Evolutionary conservation across 2,329 filamentous ascomycete genomes (phyloP), one percentile per base, ranked within the genome.

Genomic region (Trichophyton equinum): DNA sequence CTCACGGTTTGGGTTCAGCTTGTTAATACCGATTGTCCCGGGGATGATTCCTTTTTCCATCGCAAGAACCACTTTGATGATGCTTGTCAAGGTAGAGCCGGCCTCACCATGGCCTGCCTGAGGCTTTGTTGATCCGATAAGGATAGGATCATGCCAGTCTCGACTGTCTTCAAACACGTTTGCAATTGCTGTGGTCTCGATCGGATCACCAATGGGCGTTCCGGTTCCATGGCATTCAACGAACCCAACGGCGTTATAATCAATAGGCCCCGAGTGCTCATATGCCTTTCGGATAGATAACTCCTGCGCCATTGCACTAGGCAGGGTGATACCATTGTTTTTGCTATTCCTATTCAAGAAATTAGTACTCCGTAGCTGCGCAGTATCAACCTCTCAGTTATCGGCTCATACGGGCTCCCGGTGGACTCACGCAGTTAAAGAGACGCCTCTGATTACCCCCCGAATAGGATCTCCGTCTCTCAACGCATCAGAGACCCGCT

Each of bases 191-290:
- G 8, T 15, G 15, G 40, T 46, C 40, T 62, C 57, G 2, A 62
- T 8, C n/a, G 60, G 60, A 55, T 62, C 60, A 7, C 60, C 60
- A n/a, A 59, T 25, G 2, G 42, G 30, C 6, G 49, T 53, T 27
- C 49, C 49, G 7, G 49, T 53, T 11, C 49, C 18, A 13, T 53
- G 49, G 15, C 20, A 22, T 36, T 57, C 55, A n/a, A 57, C 11
- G 27, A 27, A 53, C 15, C 18, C 15, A 5, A 20, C 18, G 13
- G 22, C 18, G 22, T 7, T 8, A 27, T n/a, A 40, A n/a, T 9
- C 65, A 20, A 94, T 81, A 62, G 86, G 85, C 47, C 87, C 85
- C 49, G 88, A 82, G 56, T 86, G 62, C 4, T 60, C 60, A 64
- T 82, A 82, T 0, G 77, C 78, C 8, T 70, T 67, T 8, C 68